Conservation (phyloP, 2,329 filamentous ascomycete species). For the Phialemonium atrogriseum region DNA sequence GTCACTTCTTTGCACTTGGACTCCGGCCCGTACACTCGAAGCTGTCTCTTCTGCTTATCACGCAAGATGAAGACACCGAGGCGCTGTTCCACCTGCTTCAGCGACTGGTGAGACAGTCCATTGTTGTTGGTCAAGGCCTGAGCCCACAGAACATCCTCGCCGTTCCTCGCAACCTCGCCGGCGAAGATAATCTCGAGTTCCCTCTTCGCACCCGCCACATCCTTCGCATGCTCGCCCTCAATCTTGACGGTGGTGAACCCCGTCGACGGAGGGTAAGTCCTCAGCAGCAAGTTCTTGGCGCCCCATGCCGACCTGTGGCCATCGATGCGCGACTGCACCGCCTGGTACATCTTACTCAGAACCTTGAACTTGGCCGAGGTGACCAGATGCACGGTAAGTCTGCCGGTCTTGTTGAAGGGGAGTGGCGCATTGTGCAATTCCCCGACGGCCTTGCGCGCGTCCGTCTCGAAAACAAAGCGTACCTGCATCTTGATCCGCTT, state of each 20-base stretch:
- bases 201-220: conserved; percentile 22
- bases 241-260: conserved; percentile 20
- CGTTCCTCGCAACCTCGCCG: conserved; percentile 20
- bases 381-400: conserved; percentile 27
- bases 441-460: conserved; percentile 25
- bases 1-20: conserved; percentile 10
- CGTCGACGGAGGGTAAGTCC: conserved; percentile 13
- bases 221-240: conserved; percentile 22
- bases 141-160: conserved; percentile 21
- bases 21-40: conserved; percentile 19
- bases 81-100: conserved; percentile 14
- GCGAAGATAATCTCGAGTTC: conserved; percentile 22
- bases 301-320: conserved; percentile 20
- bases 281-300: conserved; percentile 17
- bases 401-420: conserved; percentile 19
- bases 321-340: conserved; percentile 20
- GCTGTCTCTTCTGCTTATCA: conserved; percentile 18
- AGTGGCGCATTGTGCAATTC: conserved; percentile 21
- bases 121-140: conserved; percentile 16
- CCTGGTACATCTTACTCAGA: conserved; percentile 21
- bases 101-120: conserved; percentile 6
- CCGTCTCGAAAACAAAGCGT: conserved; percentile 25
- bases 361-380: conserved; percentile 30
- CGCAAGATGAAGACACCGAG: conserved; percentile 19
- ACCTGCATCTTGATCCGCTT: conserved; percentile 31